A percentile compares a stretch with the other conserved stretches of the same genome.
Evolutionary conservation across 1,284 basidiomycete species (phyloP).

Genomic region (Pyrrhoderma lamaoense): DNA sequence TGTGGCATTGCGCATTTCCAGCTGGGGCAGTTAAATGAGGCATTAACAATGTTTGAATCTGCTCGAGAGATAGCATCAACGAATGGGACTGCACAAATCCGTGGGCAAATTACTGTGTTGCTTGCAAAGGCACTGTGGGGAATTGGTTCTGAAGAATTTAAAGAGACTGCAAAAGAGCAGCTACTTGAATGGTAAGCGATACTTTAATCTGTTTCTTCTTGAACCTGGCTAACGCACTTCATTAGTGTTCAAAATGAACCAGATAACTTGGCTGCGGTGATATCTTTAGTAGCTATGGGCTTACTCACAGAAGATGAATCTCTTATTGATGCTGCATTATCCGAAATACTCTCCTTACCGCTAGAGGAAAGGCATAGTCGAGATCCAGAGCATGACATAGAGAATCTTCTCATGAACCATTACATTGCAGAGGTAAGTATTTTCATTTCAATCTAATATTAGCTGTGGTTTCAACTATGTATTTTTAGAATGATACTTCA

Average conservation of each 20-base stretch:
- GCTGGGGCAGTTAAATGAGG: constrained; percentile 53
- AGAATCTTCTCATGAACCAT: constrained; percentile 61
- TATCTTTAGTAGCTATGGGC: constrained; percentile 80
- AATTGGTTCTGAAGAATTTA: constrained; percentile 64
- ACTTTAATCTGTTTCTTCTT: constrained; percentile 5
- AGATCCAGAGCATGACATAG: constrained; percentile 60
- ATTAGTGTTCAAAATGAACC: constrained; percentile 58
- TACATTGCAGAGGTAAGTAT: constrained; percentile 54
- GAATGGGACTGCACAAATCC: constrained; percentile 33
- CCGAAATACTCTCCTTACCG: constrained; percentile 69
- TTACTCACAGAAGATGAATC: constrained; percentile 72
- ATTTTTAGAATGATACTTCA: constrained; percentile 37
- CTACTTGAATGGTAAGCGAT: constrained; percentile 73
- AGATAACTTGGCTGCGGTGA: constrained; percentile 73
- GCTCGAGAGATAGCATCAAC: constrained; percentile 52
- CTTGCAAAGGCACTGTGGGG: constrained; percentile 81
- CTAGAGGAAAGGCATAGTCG: constrained; percentile 52
- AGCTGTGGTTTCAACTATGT: not conserved
- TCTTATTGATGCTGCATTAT: constrained; percentile 80
- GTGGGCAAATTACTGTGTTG: constrained; percentile 68
- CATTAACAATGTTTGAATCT: constrained; percentile 59
- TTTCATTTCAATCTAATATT: not conserved
- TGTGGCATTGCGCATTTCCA: constrained; percentile 68
- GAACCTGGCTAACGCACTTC: constrained; percentile 8
- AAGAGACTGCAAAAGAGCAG: constrained; percentile 72